Base-by-base conservation (phyloP, 805 yeast genomes). In the Komagataella ulmi region DNA sequence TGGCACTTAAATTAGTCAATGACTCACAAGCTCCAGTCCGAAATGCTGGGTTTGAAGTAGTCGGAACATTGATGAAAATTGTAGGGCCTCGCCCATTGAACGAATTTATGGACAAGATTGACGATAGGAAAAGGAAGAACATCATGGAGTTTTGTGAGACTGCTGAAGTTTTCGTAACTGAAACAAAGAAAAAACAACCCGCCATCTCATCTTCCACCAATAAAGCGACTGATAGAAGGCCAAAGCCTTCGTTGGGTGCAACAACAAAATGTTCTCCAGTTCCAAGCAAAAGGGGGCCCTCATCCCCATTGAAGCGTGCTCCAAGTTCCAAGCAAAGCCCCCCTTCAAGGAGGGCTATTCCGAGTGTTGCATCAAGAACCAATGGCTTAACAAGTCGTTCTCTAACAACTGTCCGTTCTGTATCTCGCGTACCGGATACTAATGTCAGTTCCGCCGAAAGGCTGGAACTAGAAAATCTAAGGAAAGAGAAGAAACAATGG, bases 11-110 rank as follows among this genome's bases (percentile, higher is more conserved):
- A 58, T 70, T 87, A n/a, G 75, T 88, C 46, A 72, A 78, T 45
- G 99, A 93, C 57, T 81, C 95, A 0, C 86, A 84, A 61, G 95
- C 88, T 49, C 86, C 91, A 1, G 83, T 87, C 2, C 78, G 99
- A 61, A 77, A 81, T 50, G 80, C 82, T 3, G 84, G 91, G 0
- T 83, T 88, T 47, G 86, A 83, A 59, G 73, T 82, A 57, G 75
- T 89, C 44, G 98, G 97, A 6, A 80, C 86, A 0, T 65, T 89
- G 49, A 83, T 87, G 83, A 88, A 85, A 64, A 75, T 88, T n/a
- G 74, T 82, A 12, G 97, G 96, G 0, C 84, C 79, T 59, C 70
- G 89, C 50, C 82, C 79, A 50, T 66, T 88, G 56, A 77, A 69
- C 50, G 70, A 75, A 3, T 74, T 74, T 48, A 62, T 88, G 51